A percentile compares a stretch with the other conserved stretches of the same genome.
Conservation (phyloP, 139 green algal genomes). For the Picochlorum sp. region DNA sequence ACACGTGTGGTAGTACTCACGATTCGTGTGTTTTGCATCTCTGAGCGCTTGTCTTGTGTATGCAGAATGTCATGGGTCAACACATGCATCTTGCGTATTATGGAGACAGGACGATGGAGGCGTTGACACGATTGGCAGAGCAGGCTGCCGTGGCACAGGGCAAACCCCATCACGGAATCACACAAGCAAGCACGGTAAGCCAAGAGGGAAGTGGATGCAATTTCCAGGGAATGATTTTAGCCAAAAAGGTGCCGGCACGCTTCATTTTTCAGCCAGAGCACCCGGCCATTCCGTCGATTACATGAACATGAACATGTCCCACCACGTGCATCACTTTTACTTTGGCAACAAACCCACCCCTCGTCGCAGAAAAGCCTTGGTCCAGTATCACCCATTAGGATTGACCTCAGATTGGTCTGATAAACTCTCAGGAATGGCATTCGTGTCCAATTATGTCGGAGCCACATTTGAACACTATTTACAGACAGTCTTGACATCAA, state of each 20-base stretch:
- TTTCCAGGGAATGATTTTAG: constrained; percentile 79
- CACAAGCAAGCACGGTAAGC: background rate
- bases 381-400: constrained; percentile 65
- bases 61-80: constrained; percentile 21
- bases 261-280: constrained; percentile 73
- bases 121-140: constrained; percentile 75
- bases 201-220: constrained; percentile 2
- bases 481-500: constrained; percentile 75
- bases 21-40: background rate
- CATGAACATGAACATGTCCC: constrained; percentile 74
- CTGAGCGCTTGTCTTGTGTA: background rate
- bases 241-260: constrained; percentile 93
- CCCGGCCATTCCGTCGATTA: constrained; percentile 81
- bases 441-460: constrained; percentile 46
- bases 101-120: constrained; percentile 81
- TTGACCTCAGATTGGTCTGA: constrained; percentile 77
- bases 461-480: constrained; percentile 86
- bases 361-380: constrained; percentile 19
- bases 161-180: constrained; percentile 40
- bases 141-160: constrained; percentile 62
- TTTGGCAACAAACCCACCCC: constrained; percentile 67
- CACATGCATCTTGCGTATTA: constrained; percentile 67
- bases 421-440: constrained; percentile 65
- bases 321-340: constrained; percentile 53
- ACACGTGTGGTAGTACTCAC: background rate